phyloP scores from a whole-genome alignment of 2,329 filamentous ascomycete species.

The Sclerotinia minor region DNA sequence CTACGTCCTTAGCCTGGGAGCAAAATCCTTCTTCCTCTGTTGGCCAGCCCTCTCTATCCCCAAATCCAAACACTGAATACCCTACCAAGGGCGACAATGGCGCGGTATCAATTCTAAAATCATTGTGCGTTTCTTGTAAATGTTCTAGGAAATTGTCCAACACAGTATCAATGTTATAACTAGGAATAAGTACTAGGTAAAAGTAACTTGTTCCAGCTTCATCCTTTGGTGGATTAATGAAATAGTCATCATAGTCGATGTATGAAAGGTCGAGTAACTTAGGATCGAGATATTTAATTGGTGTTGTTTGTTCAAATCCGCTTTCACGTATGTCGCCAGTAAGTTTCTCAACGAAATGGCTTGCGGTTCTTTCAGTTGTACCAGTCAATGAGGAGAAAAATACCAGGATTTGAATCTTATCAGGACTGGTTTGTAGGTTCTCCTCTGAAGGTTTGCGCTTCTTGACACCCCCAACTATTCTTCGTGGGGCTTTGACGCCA shows the following conservation, averaged over 20 bases:
- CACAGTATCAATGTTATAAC: conserved; percentile 93
- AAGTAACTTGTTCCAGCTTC: conserved; percentile 59
- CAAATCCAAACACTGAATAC: conserved; percentile 92
- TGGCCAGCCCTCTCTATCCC: conserved; percentile 89
- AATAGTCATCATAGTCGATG: conserved; percentile 91
- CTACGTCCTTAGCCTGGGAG: conserved; percentile 84
- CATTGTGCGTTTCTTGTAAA: conserved; percentile 88
- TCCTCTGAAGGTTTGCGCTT: conserved; percentile 35
- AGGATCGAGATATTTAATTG: conserved; percentile 53
- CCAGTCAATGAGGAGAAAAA: conserved; percentile 91
- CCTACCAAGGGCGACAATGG: conserved; percentile 75
- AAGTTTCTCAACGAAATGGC: conserved; percentile 60
- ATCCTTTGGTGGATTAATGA: conserved; percentile 72
- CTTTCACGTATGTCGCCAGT: conserved; percentile 39
- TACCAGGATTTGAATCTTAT: conserved; percentile 68
- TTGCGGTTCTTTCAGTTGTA: conserved; percentile 73
- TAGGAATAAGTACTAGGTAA: conserved; percentile 83
- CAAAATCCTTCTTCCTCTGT: conserved; percentile 89
- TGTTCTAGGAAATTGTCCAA: conserved; percentile 86
- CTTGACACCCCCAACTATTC: conserved; percentile 42
- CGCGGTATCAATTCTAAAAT: conserved; percentile 92
- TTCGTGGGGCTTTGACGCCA: conserved; percentile 42
- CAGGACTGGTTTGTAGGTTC: conserved; percentile 39
- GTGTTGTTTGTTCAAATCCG: conserved; percentile 25
- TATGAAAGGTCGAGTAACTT: conserved; percentile 77